A percentile compares a stretch with the other conserved stretches of the same genome.
These are phyloP conservation scores for Tolypocladium sp. DNA, from an alignment of 2,329 filamentous ascomycete genomes.

Conservation along the genomic window DNA sequence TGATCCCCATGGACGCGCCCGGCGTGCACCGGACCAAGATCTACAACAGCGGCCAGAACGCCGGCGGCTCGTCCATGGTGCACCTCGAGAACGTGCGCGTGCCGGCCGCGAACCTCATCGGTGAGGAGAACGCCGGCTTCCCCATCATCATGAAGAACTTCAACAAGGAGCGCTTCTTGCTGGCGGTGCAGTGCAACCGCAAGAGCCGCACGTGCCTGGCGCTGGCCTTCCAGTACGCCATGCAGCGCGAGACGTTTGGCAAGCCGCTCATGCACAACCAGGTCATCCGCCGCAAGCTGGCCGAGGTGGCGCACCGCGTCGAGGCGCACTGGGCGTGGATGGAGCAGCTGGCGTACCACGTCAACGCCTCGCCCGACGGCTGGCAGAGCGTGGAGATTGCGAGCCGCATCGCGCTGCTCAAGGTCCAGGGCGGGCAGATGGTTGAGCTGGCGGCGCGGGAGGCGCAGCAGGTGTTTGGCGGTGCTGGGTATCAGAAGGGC, in stretches of 20 bases:
- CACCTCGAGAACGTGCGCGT: constrained; percentile 47
- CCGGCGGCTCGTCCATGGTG: constrained; percentile 50
- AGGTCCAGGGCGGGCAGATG: constrained; percentile 39
- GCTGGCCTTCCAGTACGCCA: constrained; percentile 41
- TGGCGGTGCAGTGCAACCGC: constrained; percentile 47
- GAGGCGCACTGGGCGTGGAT: constrained; percentile 53
- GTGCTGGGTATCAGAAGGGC: constrained; percentile 39
- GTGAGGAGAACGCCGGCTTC: constrained; percentile 46
- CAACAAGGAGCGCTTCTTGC: constrained; percentile 49
- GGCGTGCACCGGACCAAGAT: constrained; percentile 45
- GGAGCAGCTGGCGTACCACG: constrained; percentile 50
- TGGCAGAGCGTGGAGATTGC: constrained; percentile 22
- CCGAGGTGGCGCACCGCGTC: constrained; percentile 49
- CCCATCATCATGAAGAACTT: constrained; percentile 48
- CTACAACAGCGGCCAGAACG: constrained; percentile 57
- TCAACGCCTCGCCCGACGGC: constrained; percentile 21
- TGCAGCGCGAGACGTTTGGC: constrained; percentile 47
- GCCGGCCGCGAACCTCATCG: constrained; percentile 30
- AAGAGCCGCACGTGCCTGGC: constrained; percentile 47
- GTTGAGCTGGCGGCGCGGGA: constrained; percentile 41
- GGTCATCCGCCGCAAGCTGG: constrained; percentile 50
- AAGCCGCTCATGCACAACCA: constrained; percentile 47
- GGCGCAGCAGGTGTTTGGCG: constrained; percentile 45
- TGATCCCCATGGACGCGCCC: constrained; percentile 39
- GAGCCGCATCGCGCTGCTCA: constrained; percentile 23